Evolutionary conservation across 768 basidiomycete species (phyloP), one percentile per base, ranked within the genome.

Genomic region (Dacryopinax primogenitus): DNA sequence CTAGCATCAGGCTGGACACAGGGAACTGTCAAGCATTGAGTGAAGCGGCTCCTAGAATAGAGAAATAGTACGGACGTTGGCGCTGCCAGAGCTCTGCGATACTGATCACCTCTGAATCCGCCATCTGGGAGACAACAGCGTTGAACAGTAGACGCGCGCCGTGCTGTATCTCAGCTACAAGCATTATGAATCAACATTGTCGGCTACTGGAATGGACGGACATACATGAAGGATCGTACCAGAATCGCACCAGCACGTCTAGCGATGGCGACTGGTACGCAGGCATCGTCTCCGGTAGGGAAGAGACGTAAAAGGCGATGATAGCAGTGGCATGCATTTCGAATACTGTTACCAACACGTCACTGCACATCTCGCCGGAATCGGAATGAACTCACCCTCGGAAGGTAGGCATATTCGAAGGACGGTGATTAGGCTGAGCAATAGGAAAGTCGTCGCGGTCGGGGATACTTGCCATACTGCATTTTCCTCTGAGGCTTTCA

Each of bases 71-170:
- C 83, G 68, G 70, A 91, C 91, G 71, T 65, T 83, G 74, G 68
- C 82, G 82, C 68, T 86, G 83, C 84, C 84, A 85, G 63, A 78
- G 77, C 61, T 88, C 83, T 13, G 86, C 80, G 9, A 86, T 68
- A 0, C 71, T 72, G 26, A 79, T 78, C 0, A 87, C 82, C 66
- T 88, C 86, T 28, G 83, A 81, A 63, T 93, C 89, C 0, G 83
- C 77, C 68, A 93, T 74, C 39, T 81, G 78, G 7, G 82, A 81
- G 0, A 94, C 77, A 0, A 84, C 81, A 1, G 90, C 82, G 44
- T 92, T 90, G 65, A 97, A 92, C 1, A 95, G 77, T 1, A 85
- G 74, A 61, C 87, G 81, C 9, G 90, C 86, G 0, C 92, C 85
- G 62, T 85, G 83, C 45, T 90, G 85, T 0, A 93, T 73, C 65